Percentiles rank a stretch among this genome's conserved stretches.
These are phyloP conservation scores for Umbelopsis vinacea DNA, from an alignment of 192 early-diverging fungal species.

Conservation along the genomic window DNA sequence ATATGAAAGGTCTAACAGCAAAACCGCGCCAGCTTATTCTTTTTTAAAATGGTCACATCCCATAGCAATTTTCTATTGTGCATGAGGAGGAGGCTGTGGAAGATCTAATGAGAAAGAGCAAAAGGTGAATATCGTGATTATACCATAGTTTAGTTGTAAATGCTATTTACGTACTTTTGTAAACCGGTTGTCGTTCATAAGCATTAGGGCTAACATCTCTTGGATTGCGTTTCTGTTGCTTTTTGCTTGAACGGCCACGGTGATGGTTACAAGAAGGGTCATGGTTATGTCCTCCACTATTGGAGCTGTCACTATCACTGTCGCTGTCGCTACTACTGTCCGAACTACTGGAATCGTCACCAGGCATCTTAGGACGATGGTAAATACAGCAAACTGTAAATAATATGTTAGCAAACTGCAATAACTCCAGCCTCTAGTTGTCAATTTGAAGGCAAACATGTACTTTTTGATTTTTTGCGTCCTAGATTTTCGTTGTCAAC, in stretches of 20 bases:
- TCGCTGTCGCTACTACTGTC: constrained; percentile 50
- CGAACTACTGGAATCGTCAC: constrained; percentile 49
- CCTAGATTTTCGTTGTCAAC: constrained; percentile 73
- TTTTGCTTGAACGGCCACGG: constrained; percentile 20
- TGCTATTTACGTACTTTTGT: constrained; percentile 21
- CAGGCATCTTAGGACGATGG: constrained; percentile 59
- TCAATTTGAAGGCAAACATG: constrained; percentile 1
- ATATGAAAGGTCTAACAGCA: no score
- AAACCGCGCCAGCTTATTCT: no score
- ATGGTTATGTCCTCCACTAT: constrained; percentile 22
- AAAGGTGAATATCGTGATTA: background rate
- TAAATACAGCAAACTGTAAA: constrained; percentile 74
- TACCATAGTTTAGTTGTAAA: background rate
- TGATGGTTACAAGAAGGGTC: background rate
- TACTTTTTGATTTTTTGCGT: constrained; percentile 74
- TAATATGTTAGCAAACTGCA: background rate
- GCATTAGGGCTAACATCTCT: constrained; percentile 41
- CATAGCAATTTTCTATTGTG: background rate
- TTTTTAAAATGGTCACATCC: background rate
- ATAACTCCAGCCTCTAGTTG: background rate
- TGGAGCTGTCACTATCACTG: constrained; percentile 22
- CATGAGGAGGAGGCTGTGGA: constrained; percentile 17
- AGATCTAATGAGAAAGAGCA: background rate
- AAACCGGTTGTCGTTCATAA: constrained; percentile 35
- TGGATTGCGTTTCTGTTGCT: constrained; percentile 12